Percentiles rank a stretch among this genome's conserved stretches.
Conservation (phyloP, 116 monocot species). For the Dioscorea cayenensis region DNA sequence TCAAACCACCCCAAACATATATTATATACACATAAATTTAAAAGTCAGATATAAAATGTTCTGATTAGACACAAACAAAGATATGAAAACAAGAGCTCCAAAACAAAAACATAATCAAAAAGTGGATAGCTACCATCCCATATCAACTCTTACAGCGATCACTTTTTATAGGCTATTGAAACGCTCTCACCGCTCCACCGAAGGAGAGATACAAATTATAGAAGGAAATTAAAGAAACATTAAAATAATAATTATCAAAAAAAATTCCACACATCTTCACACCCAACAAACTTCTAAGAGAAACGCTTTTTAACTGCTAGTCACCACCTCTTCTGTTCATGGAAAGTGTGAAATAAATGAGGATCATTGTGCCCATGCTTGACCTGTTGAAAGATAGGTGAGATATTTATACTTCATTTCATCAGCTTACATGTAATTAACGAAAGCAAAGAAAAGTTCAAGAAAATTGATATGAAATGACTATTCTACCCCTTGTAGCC, state of each 20-base stretch:
- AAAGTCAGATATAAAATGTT: no score
- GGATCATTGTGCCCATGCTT: conserved; percentile 38
- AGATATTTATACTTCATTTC: not conserved
- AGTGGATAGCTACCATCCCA: not conserved
- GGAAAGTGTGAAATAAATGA: conserved; percentile 38
- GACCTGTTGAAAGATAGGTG: conserved; percentile 13
- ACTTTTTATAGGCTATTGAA: not conserved
- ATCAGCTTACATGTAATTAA: not conserved
- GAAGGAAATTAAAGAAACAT: not conserved
- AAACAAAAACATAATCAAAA: conserved; percentile 1
- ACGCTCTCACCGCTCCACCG: not conserved
- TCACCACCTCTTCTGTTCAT: conserved; percentile 17
- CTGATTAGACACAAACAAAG: no score
- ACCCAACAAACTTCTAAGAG: not conserved
- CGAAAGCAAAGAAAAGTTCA: no score
- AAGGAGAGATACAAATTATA: no score
- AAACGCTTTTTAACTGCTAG: not conserved
- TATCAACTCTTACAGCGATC: not conserved
- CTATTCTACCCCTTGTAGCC: no score
- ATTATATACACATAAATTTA: no score
- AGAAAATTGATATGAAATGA: not conserved
- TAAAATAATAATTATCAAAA: no score
- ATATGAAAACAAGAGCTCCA: not conserved
- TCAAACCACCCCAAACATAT: no score
- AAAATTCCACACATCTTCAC: not conserved